phyloP scores from a whole-genome alignment of 768 basidiomycete genomes.

The Hypholoma fasciculare region DNA sequence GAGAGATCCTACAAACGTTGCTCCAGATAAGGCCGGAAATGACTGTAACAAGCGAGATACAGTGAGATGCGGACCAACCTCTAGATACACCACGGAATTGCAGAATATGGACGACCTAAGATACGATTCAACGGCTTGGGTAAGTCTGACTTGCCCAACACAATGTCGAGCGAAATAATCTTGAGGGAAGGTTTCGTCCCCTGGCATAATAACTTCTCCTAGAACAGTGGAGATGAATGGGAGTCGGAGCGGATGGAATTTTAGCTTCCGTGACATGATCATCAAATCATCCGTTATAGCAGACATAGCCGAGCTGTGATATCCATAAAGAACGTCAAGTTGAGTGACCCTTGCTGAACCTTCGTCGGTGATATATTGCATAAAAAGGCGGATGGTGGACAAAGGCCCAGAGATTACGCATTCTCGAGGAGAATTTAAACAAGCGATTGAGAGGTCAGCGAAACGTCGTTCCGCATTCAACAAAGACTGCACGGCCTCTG shows the following conservation, averaged over 20 bases:
- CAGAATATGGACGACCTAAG: slow-evolving; percentile 23
- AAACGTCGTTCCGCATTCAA: slow-evolving; percentile 34
- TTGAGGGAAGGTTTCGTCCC: slow-evolving; percentile 44
- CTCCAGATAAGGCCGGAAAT: slow-evolving; percentile 29
- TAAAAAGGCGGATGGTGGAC: slow-evolving; percentile 40
- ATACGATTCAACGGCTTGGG: slow-evolving; percentile 47
- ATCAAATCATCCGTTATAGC: slow-evolving; percentile 53
- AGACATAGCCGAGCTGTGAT: slow-evolving; percentile 66
- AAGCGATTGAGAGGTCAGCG: slow-evolving; percentile 49
- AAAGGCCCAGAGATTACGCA: slow-evolving; percentile 62
- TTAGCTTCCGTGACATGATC: slow-evolving; percentile 33
- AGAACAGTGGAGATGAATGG: slow-evolving; percentile 64
- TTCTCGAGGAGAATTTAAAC: slow-evolving; percentile 59
- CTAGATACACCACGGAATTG: slow-evolving; percentile 52
- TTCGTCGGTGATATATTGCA: slow-evolving; percentile 35
- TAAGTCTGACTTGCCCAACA: slow-evolving; percentile 55
- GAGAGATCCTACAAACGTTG: slow-evolving; percentile 50
- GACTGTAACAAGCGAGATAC: slow-evolving; percentile 58
- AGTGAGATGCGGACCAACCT: slow-evolving; percentile 65
- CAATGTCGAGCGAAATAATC: slow-evolving; percentile 64
- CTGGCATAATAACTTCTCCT: slow-evolving; percentile 52
- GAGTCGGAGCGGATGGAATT: slow-evolving; percentile 47
- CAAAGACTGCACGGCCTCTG: slow-evolving; percentile 31
- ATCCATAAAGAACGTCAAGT: slow-evolving; percentile 60
- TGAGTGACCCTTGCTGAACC: slow-evolving; percentile 38